A percentile compares a stretch with the other conserved stretches of the same genome.
These are phyloP conservation scores for Neopestalotiopsis sp. DNA, from an alignment of 2,329 filamentous ascomycete species.

Conservation along the genomic window DNA sequence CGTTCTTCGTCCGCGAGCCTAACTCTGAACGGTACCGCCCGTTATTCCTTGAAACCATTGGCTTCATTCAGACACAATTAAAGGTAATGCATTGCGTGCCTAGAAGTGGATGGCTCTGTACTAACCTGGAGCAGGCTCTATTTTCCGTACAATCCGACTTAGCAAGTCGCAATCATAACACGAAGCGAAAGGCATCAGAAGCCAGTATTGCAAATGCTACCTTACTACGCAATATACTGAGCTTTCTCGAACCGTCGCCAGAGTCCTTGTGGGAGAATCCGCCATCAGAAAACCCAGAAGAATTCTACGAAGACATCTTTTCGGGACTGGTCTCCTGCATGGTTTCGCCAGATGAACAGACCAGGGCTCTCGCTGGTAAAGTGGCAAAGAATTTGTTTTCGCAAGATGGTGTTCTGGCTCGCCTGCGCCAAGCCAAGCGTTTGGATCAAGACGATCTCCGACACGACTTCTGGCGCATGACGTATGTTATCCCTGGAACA, in stretches of 20 bases:
- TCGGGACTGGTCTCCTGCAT: conserved; percentile 60
- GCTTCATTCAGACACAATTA: conserved; percentile 62
- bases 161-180: conserved; percentile 44
- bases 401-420: conserved; percentile 41
- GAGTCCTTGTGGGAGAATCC: conserved; percentile 51
- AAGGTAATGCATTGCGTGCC: conserved; percentile 48
- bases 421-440: conserved; percentile 42
- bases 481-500: conserved; percentile 43
- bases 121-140: conserved; percentile 40
- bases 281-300: conserved; percentile 39
- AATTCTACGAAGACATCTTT: conserved; percentile 52
- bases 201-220: conserved; percentile 42
- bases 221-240: conserved; percentile 59
- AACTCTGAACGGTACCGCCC: conserved; percentile 55
- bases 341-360: conserved; percentile 54
- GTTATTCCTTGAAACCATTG: conserved; percentile 61
- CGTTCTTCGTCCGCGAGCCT: conserved; percentile 63
- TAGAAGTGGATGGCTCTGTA: neutral
- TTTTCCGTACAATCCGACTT: conserved; percentile 44
- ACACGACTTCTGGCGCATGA: conserved; percentile 57
- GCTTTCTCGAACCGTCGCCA: conserved; percentile 62
- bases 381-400: conserved; percentile 56
- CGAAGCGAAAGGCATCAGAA: conserved; percentile 47
- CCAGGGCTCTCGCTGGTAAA: conserved; percentile 53
- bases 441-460: conserved; percentile 45